Conservation (phyloP, 148 eudicot genomes). For the Nepenthes mirabilis region DNA sequence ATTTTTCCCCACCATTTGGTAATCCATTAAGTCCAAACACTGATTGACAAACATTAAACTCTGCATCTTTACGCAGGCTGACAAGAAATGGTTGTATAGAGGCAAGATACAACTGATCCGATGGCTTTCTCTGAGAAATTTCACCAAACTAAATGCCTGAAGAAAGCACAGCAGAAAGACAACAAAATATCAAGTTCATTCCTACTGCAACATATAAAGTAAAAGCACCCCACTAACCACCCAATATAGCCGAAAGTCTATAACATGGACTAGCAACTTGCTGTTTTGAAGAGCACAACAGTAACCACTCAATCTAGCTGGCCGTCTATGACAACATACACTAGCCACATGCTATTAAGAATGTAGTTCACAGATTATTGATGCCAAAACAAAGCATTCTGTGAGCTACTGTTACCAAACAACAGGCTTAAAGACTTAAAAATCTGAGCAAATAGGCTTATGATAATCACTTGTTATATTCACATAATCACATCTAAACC, state of each 20-base stretch:
- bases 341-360: too few relatives aligned
- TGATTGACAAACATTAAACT: conserved; percentile 34
- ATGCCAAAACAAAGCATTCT: too few relatives aligned
- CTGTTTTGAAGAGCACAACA: background rate
- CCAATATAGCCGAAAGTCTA: background rate
- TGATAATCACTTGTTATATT: background rate
- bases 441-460: too few relatives aligned
- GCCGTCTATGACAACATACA: too few relatives aligned
- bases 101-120: conserved; percentile 33
- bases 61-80: conserved; percentile 33
- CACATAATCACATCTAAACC: background rate
- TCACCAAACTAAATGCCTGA: conserved; percentile 63
- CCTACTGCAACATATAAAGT: background rate
- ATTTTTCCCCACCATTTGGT: conserved; percentile 52
- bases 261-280: background rate
- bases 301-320: too few relatives aligned
- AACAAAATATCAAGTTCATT: conserved; percentile 1
- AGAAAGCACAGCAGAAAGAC: conserved; percentile 2
- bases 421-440: too few relatives aligned
- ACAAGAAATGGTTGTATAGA: conserved; percentile 44
- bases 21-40: conserved; percentile 75
- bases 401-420: too few relatives aligned
- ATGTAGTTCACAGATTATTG: too few relatives aligned
- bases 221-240: background rate
- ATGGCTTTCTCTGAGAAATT: conserved; percentile 29